Evolutionary conservation across 192 early-diverging fungal genomes (phyloP).

Genomic region (Coemansia sp.): DNA sequence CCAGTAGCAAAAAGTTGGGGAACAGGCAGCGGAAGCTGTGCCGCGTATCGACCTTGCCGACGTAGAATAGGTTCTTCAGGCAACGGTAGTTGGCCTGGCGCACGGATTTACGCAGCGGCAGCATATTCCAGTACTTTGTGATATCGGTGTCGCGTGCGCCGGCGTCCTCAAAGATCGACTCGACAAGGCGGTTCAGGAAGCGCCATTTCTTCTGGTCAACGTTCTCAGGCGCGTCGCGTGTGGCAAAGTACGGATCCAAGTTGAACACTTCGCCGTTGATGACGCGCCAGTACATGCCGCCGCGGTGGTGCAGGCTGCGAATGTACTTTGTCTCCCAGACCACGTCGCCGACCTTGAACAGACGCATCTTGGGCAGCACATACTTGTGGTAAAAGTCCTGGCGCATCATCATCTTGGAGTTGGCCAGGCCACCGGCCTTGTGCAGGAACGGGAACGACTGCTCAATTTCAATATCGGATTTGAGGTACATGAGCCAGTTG

Average conservation of each 20-base stretch:
- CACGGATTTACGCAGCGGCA: constrained; percentile 22
- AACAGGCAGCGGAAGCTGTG: constrained; percentile 74
- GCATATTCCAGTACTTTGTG: constrained; percentile 56
- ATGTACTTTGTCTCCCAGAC: constrained; percentile 57
- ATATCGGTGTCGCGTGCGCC: constrained; percentile 55
- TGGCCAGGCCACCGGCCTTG: constrained; percentile 38
- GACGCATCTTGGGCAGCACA: constrained; percentile 53
- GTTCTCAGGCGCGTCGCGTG: constrained; percentile 51
- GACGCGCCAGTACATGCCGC: constrained; percentile 54
- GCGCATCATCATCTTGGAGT: constrained; percentile 36
- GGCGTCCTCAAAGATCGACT: constrained; percentile 59
- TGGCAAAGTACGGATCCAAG: constrained; percentile 60
- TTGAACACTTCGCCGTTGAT: constrained; percentile 68
- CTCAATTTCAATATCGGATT: constrained; percentile 23
- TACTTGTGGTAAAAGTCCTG: constrained; percentile 54
- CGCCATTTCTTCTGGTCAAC: constrained; percentile 50
- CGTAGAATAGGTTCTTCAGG: constrained; percentile 79
- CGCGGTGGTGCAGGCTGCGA: constrained; percentile 40
- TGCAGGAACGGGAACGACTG: constrained; percentile 28
- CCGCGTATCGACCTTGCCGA: constrained; percentile 79
- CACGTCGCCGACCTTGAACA: constrained; percentile 57
- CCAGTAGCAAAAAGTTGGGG: constrained; percentile 83
- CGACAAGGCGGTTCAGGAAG: constrained; percentile 58
- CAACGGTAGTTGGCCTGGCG: constrained; percentile 58
- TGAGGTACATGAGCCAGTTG: constrained; percentile 40